phyloP scores from a whole-genome alignment of 1,139 yeast species.

The Yamadazyma conglobata region DNA sequence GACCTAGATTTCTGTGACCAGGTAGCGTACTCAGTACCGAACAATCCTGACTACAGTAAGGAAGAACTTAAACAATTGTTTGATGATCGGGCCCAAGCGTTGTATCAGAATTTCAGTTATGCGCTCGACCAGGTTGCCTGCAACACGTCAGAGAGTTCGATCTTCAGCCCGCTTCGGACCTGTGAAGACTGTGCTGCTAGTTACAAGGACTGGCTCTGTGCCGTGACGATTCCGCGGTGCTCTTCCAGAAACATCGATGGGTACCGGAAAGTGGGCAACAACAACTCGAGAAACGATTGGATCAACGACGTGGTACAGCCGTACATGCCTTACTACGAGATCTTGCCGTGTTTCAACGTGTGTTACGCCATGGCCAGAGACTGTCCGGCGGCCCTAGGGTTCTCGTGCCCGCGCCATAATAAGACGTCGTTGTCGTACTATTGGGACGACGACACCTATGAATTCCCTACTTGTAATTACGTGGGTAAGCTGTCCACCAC shows the following conservation, averaged over 20 bases:
- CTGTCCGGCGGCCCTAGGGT: constrained; percentile 77
- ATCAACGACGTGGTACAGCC: constrained; percentile 61
- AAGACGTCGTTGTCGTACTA: constrained; percentile 42
- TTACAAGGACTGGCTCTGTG: constrained; percentile 86
- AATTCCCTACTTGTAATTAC: constrained; percentile 46
- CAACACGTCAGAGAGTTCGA: constrained; percentile 63
- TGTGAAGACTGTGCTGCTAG: constrained; percentile 72
- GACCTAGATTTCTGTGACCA: constrained; percentile 72
- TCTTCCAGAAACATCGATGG: constrained; percentile 47
- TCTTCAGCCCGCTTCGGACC: constrained; percentile 68
- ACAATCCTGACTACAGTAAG: constrained; percentile 22
- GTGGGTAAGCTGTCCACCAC: constrained; percentile 30
- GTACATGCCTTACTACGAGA: constrained; percentile 61
- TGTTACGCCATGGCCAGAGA: constrained; percentile 77
- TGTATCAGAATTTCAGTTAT: constrained; percentile 65
- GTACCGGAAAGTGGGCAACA: constrained; percentile 44
- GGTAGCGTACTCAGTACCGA: constrained; percentile 89
- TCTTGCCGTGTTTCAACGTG: constrained; percentile 80
- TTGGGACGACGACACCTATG: constrained; percentile 30
- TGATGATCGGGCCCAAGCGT: constrained; percentile 56
- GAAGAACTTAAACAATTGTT: constrained; percentile 39
- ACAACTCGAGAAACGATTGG: constrained; percentile 59
- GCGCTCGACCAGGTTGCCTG: constrained; percentile 79
- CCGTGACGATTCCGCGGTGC: constrained; percentile 89
- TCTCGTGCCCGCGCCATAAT: constrained; percentile 60